phyloP scores from a whole-genome alignment of 2,329 filamentous ascomycete species.

The Blastomyces parvus region DNA sequence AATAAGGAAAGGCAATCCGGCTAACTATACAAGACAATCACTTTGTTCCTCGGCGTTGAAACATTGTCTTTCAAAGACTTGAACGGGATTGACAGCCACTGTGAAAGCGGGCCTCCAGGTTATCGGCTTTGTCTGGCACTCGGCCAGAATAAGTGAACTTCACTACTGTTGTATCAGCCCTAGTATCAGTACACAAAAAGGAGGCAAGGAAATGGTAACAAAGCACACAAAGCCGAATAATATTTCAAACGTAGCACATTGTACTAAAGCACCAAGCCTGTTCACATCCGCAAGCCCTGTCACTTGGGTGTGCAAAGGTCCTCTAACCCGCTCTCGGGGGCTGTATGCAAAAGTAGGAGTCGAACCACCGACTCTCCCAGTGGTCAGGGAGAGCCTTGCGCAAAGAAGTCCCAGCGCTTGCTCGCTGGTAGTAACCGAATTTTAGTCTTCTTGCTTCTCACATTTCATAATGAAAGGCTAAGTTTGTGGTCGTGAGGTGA shows the following conservation, averaged over 20 bases:
- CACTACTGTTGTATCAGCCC: not conserved
- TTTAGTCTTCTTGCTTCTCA: not conserved
- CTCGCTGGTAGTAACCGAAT: not conserved
- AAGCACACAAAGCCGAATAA: not conserved
- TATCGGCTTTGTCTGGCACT: not conserved
- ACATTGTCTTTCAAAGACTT: not conserved
- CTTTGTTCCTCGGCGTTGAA: not conserved
- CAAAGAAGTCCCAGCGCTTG: not conserved
- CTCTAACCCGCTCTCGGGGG: not conserved
- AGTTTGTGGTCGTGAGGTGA: not conserved
- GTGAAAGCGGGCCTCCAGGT: not conserved
- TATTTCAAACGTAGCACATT: not conserved
- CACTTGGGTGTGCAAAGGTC: not conserved
- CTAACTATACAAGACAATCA: not conserved
- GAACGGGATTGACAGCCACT: not conserved
- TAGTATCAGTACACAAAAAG: not conserved
- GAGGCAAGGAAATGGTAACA: not conserved
- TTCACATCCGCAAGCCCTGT: not conserved
- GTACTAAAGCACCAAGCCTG: not conserved
- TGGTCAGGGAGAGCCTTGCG: not conserved
- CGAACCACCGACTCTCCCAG: not conserved
- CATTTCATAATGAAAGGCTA: not conserved
- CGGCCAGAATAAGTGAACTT: not conserved
- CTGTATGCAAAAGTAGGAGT: no score
- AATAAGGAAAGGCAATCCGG: not conserved